A percentile compares a stretch with the other conserved stretches of the same genome.
phyloP scores from a whole-genome alignment of 805 yeast species.

The Kluyveromyces lactis region DNA sequence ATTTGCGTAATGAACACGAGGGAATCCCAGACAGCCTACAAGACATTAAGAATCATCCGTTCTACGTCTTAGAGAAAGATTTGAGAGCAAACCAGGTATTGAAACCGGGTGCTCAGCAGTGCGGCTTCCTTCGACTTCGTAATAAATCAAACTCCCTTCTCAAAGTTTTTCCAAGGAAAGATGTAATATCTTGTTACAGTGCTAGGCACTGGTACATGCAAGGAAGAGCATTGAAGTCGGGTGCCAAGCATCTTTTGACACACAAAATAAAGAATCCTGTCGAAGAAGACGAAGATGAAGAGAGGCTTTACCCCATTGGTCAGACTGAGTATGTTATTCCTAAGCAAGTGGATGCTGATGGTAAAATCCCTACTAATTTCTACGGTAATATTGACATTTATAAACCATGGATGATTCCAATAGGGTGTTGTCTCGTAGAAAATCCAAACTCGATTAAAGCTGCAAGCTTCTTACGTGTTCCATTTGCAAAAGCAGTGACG shows the following conservation, averaged over 20 bases:
- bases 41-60: constrained; percentile 83
- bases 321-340: constrained; percentile 72
- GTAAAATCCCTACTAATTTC: constrained; percentile 63
- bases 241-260: constrained; percentile 55
- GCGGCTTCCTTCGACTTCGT: constrained; percentile 61
- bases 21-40: constrained; percentile 81
- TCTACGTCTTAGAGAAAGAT: constrained; percentile 72
- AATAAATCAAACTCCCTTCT: constrained; percentile 34
- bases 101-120: constrained; percentile 47
- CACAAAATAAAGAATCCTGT: constrained; percentile 27
- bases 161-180: constrained; percentile 60
- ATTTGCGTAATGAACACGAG: constrained; percentile 53
- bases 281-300: constrained; percentile 46
- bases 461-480: constrained; percentile 60
- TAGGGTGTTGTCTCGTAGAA: constrained; percentile 57
- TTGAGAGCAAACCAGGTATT: constrained; percentile 65
- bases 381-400: constrained; percentile 82
- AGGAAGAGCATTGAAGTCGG: constrained; percentile 69
- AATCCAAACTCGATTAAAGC: constrained; percentile 56
- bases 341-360: constrained; percentile 46
- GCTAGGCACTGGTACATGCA: constrained; percentile 81
- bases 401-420: constrained; percentile 73
- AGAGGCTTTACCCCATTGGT: constrained; percentile 62
- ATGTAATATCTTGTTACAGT: constrained; percentile 56
- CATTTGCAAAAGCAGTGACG: constrained; percentile 80